Evolutionary conservation across 257 asterid species (phyloP).

Genomic region (Forsythia viridissima): DNA sequence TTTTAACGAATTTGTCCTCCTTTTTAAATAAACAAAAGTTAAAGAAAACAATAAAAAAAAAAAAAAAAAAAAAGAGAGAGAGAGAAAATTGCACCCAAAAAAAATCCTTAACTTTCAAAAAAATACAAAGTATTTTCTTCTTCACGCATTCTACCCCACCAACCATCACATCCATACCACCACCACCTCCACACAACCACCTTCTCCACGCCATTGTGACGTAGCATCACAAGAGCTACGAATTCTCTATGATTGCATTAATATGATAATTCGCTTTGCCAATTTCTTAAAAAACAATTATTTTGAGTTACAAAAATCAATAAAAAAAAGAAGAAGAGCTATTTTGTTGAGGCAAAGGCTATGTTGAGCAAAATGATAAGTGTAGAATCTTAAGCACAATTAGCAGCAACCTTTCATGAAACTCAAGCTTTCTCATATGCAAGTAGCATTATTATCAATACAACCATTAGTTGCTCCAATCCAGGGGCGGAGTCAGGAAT

Average conservation of each 20-base stretch:
- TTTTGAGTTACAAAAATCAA: not conserved
- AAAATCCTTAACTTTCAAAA: too few relatives aligned
- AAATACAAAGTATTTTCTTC: too few relatives aligned
- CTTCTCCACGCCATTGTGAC: conserved; percentile 2
- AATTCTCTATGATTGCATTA: conserved; percentile 4
- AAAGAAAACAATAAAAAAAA: too few relatives aligned
- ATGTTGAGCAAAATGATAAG: conserved; percentile 30
- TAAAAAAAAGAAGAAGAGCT: too few relatives aligned
- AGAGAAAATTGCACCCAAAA: too few relatives aligned
- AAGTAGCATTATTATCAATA: conserved; percentile 9
- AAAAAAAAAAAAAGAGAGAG: too few relatives aligned
- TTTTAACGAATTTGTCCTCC: too few relatives aligned
- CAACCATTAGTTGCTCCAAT: not conserved
- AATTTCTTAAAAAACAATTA: not conserved
- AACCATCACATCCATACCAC: too few relatives aligned
- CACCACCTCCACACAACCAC: too few relatives aligned
- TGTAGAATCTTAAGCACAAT: conserved; percentile 11
- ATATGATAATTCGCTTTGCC: conserved; percentile 6
- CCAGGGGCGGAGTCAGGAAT: too few relatives aligned
- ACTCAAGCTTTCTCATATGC: conserved; percentile 22
- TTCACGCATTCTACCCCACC: too few relatives aligned
- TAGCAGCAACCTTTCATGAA: conserved; percentile 10
- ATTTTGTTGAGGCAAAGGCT: not conserved
- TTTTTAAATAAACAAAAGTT: too few relatives aligned
- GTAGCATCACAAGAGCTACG: conserved; percentile 35